Percentiles rank a stretch among this genome's conserved stretches.
Conservation (phyloP, 2,329 filamentous ascomycete species). For the Plenodomus biglobosus region DNA sequence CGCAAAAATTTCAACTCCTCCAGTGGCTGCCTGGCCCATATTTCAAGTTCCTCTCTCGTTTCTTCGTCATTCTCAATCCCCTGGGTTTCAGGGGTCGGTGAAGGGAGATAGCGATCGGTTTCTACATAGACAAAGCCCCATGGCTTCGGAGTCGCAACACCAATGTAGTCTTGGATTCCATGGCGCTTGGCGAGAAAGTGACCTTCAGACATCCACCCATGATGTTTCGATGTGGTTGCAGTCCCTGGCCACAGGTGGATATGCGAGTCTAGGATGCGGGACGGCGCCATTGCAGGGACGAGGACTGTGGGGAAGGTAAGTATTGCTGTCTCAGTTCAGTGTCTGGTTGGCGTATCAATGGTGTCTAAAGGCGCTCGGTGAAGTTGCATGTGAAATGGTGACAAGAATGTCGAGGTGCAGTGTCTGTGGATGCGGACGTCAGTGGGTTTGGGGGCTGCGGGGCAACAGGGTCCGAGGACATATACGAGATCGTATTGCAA, state of each 20-base stretch:
- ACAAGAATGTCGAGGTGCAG: not conserved
- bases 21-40: conserved; percentile 68
- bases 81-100: conserved; percentile 4
- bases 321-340: not conserved
- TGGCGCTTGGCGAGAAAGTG: conserved; percentile 63
- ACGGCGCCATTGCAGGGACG: conserved; percentile 22
- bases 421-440: too few relatives aligned
- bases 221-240: conserved; percentile 60
- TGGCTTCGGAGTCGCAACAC: conserved; percentile 13
- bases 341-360: not conserved
- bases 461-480: not conserved
- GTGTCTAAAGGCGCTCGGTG: not conserved
- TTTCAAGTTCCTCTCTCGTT: conserved; percentile 28
- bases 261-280: conserved; percentile 77
- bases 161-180: conserved; percentile 64
- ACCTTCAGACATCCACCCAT: conserved; percentile 67
- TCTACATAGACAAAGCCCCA: conserved; percentile 79
- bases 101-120: conserved; percentile 63
- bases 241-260: conserved; percentile 80
- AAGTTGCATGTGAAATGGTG: not conserved
- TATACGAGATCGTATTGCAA: too few relatives aligned
- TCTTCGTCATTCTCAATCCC: conserved; percentile 3
- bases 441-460: not conserved
- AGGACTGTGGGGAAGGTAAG: not conserved
- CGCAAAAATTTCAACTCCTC: conserved; percentile 71